Evolutionary conservation across 2,329 filamentous ascomycete genomes (phyloP), one percentile per base, ranked within the genome.

Genomic region (Cadophora gregata): DNA sequence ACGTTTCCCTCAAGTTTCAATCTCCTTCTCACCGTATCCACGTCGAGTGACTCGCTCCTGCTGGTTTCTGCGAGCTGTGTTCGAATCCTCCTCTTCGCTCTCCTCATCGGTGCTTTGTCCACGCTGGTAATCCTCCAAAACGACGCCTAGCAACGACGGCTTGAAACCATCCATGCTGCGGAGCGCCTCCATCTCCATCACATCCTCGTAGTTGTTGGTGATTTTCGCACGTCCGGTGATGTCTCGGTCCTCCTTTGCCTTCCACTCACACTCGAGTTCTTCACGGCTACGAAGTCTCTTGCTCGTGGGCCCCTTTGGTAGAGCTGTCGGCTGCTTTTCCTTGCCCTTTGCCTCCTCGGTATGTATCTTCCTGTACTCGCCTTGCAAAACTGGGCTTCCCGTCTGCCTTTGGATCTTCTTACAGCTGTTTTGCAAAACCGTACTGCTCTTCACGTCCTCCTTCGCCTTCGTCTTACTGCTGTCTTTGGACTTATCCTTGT

Each of bases 121-220:
- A 2, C 45, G 31, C 31, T 24, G 29, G 24, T 51, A 21, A 14
- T 59, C 31, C 6, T 51, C 5, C 16, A 45, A 19, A 9, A 19
- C 3, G 2, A n/a, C 42, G 16, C 16, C 12, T 16, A 25, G 50
- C 27, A 67, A 33, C 14, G 55, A 62, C 2, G 65, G 63, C 19
- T 6, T 42, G 48, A 67, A 67, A 56, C 38, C 38, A 10, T 45
- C 59, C 19, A 31, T 29, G 33, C 38, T 62, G 16, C 38, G 60
- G 19, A 60, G 36, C 31, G 19, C 36, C 38, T 31, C n/a, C 36
- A 55, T 59, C 45, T 67, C 65, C 21, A 53, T 21, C 29, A 53
- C 50, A 67, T 66, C 53, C 38, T 67, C 65, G 38, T 60, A 67
- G 7, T 38, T 59, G 12, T 50, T 63, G 3, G 48, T 24, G 12